A percentile compares a stretch with the other conserved stretches of the same genome.
phyloP scores from a whole-genome alignment of 202 grass and related monocot species.

The Saccharum hybrid region DNA sequence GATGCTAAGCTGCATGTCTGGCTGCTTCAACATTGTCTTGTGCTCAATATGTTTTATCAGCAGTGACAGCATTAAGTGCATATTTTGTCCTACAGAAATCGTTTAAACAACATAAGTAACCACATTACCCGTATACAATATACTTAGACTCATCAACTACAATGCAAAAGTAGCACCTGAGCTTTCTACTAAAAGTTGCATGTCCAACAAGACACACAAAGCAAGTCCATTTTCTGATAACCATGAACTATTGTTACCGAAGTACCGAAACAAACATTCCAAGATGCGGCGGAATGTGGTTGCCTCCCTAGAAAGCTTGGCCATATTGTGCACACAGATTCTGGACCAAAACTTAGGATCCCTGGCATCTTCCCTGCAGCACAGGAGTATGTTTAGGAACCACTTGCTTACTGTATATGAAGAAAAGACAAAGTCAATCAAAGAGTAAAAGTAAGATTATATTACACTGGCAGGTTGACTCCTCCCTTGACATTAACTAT shows the following conservation, averaged over 20 bases:
- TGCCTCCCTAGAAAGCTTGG: conserved; percentile 81
- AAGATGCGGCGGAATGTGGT: conserved; percentile 92
- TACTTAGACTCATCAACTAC: conserved; percentile 22
- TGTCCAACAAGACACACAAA: conserved; percentile 77
- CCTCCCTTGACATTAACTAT: conserved; percentile 72
- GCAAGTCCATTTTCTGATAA: conserved; percentile 75
- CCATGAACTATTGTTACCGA: conserved; percentile 85
- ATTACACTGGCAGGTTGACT: conserved; percentile 74
- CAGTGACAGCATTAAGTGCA: conserved; percentile 82
- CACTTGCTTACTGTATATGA: conserved; percentile 42
- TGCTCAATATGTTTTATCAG: conserved; percentile 98
- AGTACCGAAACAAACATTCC: conserved; percentile 90
- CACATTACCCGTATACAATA: background rate
- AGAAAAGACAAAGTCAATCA: conserved; percentile 34
- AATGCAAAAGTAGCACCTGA: conserved; percentile 60
- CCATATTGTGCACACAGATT: conserved; percentile 95
- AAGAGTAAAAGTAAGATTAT: conserved; percentile 36
- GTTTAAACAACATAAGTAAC: conserved; percentile 46
- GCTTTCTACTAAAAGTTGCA: conserved; percentile 89
- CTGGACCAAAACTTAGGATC: conserved; percentile 92
- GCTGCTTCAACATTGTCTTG: conserved; percentile 83
- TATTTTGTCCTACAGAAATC: conserved; percentile 71
- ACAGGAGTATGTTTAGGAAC: conserved; percentile 41
- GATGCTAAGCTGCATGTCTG: no score
- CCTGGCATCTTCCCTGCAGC: conserved; percentile 77